Evolutionary conservation across 2,329 filamentous ascomycete species (phyloP).

Genomic region (Cladophialophora immunda): DNA sequence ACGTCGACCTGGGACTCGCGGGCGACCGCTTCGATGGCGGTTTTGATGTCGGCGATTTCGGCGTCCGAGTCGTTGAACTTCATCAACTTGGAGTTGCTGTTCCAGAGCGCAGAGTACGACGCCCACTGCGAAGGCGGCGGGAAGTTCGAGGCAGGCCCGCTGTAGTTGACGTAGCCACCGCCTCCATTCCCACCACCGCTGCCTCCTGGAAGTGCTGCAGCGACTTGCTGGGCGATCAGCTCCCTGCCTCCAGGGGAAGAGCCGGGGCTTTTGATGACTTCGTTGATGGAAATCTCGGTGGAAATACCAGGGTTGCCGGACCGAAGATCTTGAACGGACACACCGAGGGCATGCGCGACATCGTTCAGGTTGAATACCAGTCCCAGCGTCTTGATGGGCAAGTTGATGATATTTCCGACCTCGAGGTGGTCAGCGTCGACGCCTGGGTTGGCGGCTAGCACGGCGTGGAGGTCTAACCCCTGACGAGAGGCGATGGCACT

Average conservation of each 20-base stretch:
- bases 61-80: constrained; percentile 21
- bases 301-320: constrained; percentile 2
- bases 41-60: constrained; percentile 38
- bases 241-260: neutral
- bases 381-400: constrained; percentile 4
- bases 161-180: constrained; percentile 33
- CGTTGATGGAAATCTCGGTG: neutral
- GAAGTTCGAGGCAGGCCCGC: constrained; percentile 31
- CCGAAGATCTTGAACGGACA: constrained; percentile 5
- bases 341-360: constrained; percentile 11
- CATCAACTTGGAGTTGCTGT: constrained; percentile 31
- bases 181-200: constrained; percentile 25
- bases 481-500: constrained; percentile 22
- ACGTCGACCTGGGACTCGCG: constrained; percentile 41
- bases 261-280: constrained; percentile 4
- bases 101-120: constrained; percentile 29
- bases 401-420: constrained; percentile 25
- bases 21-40: constrained; percentile 40
- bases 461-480: constrained; percentile 16
- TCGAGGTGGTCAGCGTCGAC: constrained; percentile 28
- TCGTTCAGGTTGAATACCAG: constrained; percentile 25
- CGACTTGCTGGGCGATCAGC: neutral
- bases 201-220: constrained; percentile 20
- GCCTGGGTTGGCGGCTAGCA: constrained; percentile 31
- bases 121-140: constrained; percentile 30